Evolutionary conservation across 1,284 basidiomycete genomes (phyloP), one percentile per base, ranked within the genome.

Genomic region (Cryptococcus deneoformans): DNA sequence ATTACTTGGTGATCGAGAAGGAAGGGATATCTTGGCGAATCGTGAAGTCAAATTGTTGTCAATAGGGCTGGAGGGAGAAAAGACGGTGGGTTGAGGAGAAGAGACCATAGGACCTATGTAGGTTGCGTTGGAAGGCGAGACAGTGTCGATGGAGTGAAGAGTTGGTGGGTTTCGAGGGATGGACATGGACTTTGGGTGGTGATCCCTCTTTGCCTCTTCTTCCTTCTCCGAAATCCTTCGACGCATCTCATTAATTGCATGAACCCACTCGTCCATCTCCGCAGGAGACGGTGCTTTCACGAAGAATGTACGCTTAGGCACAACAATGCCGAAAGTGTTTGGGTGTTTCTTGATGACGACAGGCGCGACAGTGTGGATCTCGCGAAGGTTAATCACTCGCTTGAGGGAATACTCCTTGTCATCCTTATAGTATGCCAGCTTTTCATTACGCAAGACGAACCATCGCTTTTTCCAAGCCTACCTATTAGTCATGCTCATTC

Each of bases 381-480:
- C 90, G 37, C 83, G 82, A 34, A 98, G 84, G 67, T 95, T 90
- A 59, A 99, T 86, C 14, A 97, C 85, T 20, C 90, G 87, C 36
- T 94, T 87, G 5, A 98, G 84, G 75, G 92, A 85, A 80, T 97
- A 97, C 77, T 97, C 93, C 64, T 81, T 80, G 51, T 90, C 88
- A 57, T 87, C 93, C 82, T 98, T 98, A 86, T 99, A 99, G 79
- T 96, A 97, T 11, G 92, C 92, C 50, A 99, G 80, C 75, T 94
- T 91, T 14, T 89, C 89, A 0, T 90, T 85, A 12, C 95, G 85
- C 58, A 99, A 80, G 0, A 99, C 96, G 68, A 98, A 99, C 95
- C 95, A 99, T 40, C 95, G 85, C 80, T 94, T 94, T 82, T 98
- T 98, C 95, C 95, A 99, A 1, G 88, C 92, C 91, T 96, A 70